A percentile compares a stretch with the other conserved stretches of the same genome.
Conservation (phyloP, 2,329 filamentous ascomycete genomes). For the Penicillium sp. region DNA sequence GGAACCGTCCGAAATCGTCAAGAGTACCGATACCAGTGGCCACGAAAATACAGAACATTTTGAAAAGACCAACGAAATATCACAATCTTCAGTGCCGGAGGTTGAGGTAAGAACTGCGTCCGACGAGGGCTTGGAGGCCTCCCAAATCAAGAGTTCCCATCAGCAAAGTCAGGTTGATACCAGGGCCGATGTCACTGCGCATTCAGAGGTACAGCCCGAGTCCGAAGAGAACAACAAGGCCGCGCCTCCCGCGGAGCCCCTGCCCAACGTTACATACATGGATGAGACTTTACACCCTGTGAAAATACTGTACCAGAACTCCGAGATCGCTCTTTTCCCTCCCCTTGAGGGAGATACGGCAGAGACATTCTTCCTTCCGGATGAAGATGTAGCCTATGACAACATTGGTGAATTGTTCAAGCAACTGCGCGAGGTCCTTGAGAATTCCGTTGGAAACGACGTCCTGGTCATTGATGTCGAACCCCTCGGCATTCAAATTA, state of each 20-base stretch:
- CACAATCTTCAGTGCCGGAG: neutral
- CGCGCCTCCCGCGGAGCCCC: slow-evolving; percentile 8
- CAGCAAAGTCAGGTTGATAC: slow-evolving; percentile 10
- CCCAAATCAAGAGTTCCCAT: slow-evolving; percentile 9
- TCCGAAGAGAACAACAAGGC: slow-evolving; percentile 10
- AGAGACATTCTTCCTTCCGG: slow-evolving; percentile 55
- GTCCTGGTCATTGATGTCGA: slow-evolving; percentile 56
- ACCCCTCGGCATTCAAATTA: slow-evolving; percentile 53
- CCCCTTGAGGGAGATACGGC: slow-evolving; percentile 52
- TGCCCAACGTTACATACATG: slow-evolving; percentile 22
- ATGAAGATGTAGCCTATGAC: slow-evolving; percentile 53
- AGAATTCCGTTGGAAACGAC: slow-evolving; percentile 55
- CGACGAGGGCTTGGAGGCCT: slow-evolving; percentile 17
- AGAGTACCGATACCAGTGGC: neutral
- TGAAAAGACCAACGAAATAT: slow-evolving; percentile 25
- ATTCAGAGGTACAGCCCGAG: slow-evolving; percentile 8
- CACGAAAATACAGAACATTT: slow-evolving; percentile 5
- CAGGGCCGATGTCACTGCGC: slow-evolving; percentile 3
- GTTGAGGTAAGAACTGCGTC: slow-evolving; percentile 6
- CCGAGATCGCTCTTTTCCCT: slow-evolving; percentile 58
- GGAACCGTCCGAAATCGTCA: neutral
- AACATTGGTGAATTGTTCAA: slow-evolving; percentile 55
- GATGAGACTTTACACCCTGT: slow-evolving; percentile 44
- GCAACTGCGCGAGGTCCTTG: slow-evolving; percentile 54
- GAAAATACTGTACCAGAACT: slow-evolving; percentile 53